These are phyloP conservation scores for Fraxinus nigra DNA, from an alignment of 305 asterid species.

Conservation along the genomic window DNA sequence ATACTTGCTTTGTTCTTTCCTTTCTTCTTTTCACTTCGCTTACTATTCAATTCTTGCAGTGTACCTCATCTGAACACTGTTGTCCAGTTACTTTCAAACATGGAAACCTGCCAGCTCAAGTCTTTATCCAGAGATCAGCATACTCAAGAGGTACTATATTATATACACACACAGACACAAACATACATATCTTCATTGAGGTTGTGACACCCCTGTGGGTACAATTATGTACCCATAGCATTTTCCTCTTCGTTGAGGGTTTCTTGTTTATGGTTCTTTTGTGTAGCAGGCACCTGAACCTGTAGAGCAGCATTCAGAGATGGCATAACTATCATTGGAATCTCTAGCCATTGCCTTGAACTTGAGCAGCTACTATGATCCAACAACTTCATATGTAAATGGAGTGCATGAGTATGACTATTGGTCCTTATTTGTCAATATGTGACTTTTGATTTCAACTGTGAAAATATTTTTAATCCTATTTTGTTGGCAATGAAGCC, in stretches of 20 bases:
- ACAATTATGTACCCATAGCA: too few species aligned
- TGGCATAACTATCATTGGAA: slow-evolving; percentile 17
- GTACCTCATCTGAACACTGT: slow-evolving; percentile 79
- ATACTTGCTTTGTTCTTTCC: background rate
- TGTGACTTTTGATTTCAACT: background rate
- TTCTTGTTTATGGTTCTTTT: background rate
- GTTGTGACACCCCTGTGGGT: too few species aligned
- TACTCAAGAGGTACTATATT: slow-evolving; percentile 40
- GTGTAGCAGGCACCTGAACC: slow-evolving; percentile 37
- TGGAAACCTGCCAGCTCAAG: slow-evolving; percentile 59
- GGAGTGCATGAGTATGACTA: background rate
- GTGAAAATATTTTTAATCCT: background rate
- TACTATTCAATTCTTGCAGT: slow-evolving; percentile 41
- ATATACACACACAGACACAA: background rate
- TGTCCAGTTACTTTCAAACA: slow-evolving; percentile 69
- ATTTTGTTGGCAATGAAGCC: background rate
- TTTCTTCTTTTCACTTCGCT: background rate
- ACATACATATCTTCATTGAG: background rate
- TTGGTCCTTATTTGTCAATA: background rate
- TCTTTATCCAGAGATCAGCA: slow-evolving; percentile 46
- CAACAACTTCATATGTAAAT: background rate
- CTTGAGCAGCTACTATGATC: background rate
- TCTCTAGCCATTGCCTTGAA: background rate
- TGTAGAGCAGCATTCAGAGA: slow-evolving; percentile 19
- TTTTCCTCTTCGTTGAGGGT: background rate